Base-by-base conservation (phyloP, 352 stramenopile genomes). In the Chrysophaeum taylorii region DNA sequence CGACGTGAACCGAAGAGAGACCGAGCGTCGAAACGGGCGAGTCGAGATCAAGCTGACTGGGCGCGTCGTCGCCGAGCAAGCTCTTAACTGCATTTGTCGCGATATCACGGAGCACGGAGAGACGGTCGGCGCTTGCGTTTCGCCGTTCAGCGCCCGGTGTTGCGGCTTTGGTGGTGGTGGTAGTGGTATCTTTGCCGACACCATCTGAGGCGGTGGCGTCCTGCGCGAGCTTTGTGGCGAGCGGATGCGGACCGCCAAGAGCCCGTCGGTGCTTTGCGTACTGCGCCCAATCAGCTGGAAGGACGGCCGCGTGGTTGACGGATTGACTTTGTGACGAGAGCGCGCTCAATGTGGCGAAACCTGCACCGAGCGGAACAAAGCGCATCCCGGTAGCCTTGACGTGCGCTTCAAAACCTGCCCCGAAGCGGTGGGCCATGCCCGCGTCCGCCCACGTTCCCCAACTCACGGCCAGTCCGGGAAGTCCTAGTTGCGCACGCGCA, bases 391-490 rank as follows among this genome's bases (percentile, higher is more conserved):
- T 62, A 2, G 50, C 27, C 15, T 14, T 25, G 4, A 62, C 50
- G 50, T 9, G n/a, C 23, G 50, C 50, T 31, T 62, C 50, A 21
- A 62, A 62, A 5, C 5, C 50, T 9, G 50, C 25, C 4, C 50
- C 50, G 50, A 62, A 33, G 45, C 45, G 45, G 45, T 57, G 45
- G 9, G 45, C 45, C 45, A 57, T 57, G 45, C 45, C 45, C 45
- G 50, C 27, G 25, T 21, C 50, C 25, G 50, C 50, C 50, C 50
- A 62, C 25, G 50, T 62, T 25, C 50, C 50, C 50, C 50, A 62
- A 9, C 25, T 12, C 15, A 62, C 50, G 50, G 50, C 50, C 27
- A 36, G 14, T 9, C 25, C 50, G 4, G 50, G 7, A 4, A 12
- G 27, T 25, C 50, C 50, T 31, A 2, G 1, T 4, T 5, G 15